Base-by-base conservation (phyloP, 1,139 yeast species). In the Saccharomyces hybrid region DNA sequence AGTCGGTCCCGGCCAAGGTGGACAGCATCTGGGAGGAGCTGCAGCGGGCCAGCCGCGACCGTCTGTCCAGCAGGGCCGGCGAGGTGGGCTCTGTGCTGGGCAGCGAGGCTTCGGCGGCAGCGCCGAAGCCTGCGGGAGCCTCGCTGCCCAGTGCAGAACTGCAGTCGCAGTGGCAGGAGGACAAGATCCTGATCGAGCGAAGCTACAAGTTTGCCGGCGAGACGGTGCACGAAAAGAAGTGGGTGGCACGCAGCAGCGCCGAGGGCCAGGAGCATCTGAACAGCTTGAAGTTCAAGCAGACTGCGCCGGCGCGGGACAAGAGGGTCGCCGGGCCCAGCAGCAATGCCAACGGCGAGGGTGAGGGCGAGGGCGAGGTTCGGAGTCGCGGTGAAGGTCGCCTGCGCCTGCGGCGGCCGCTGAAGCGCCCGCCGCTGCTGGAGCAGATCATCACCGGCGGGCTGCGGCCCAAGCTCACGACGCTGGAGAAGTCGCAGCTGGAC, bases 201-300 rank as follows among this genome's bases (percentile, higher is more conserved):
- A 81, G 84, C 5, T 91, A 88, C 68, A 86, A 88, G 53, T 93
- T 90, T 76, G 99, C 99, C 0, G 98, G 98, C 1, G 86, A 86
- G 62, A 76, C 82, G 4, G 78, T 87, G 4, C 81, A 86, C 0
- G 96, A 90, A 64, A 84, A 86, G 56, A 88, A 87, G 68, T 75
- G 78, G 67, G 97, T 93, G 1, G 86, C 82, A 53, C 79, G 79
- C 8, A 77, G 82, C 53, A 86, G 96, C 2, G 95, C 93, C 6
- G 97, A 88, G 68, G 98, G 95, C 1, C 82, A 81, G 58, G 97
- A 93, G 14, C 90, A 84, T 64, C 70, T 86, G 53, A 82, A 81
- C 60, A 82, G 86, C 2, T 72, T 80, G 1, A 77, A 75, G 42
- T 61, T 71, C 32, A 68, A 73, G 52, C 67, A 68, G 48, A 72